Percentiles rank a stretch among this genome's conserved stretches.
Evolutionary conservation across 2,329 filamentous ascomycete genomes (phyloP).

Genomic region (Simplicillium aogashimaense): DNA sequence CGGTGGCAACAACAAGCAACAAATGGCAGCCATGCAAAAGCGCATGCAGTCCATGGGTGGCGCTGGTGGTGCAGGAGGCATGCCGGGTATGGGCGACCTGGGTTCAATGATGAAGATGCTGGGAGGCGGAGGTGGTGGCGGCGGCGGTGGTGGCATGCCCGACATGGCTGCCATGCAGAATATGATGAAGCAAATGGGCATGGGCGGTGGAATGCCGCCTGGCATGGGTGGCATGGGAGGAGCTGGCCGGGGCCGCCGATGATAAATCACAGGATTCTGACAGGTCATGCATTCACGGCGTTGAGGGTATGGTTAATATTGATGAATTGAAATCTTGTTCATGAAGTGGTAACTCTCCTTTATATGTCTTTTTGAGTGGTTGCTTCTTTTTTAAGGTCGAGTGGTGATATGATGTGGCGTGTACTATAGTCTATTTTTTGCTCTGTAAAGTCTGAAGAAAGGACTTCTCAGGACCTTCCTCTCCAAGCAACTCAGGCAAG

Average conservation of each 20-base stretch:
- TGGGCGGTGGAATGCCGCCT: constrained; percentile 40
- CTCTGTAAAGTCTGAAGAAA: neutral
- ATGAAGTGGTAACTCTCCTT: no score
- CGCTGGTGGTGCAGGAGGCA: constrained; percentile 51
- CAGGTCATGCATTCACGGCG: no score
- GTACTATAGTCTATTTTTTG: no score
- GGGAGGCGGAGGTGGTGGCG: constrained; percentile 56
- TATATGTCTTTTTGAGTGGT: no score
- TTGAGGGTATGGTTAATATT: no score
- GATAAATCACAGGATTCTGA: neutral
- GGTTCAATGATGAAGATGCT: constrained; percentile 88
- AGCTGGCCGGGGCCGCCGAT: constrained; percentile 21
- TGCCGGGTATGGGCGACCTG: constrained; percentile 83
- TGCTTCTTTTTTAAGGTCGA: no score
- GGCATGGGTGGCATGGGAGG: constrained; percentile 18
- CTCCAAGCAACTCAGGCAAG: constrained; percentile 22
- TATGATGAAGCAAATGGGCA: constrained; percentile 66
- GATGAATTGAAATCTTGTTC: no score
- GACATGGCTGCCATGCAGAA: constrained; percentile 70
- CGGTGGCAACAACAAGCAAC: constrained; percentile 82
- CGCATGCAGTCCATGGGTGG: constrained; percentile 85
- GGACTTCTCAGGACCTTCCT: constrained; percentile 9
- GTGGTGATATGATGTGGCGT: no score
- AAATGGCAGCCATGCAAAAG: constrained; percentile 96
- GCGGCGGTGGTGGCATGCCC: constrained; percentile 51